These are phyloP conservation scores for Ustilaginoidea virens DNA, from an alignment of 2,329 filamentous ascomycete genomes.

Conservation along the genomic window DNA sequence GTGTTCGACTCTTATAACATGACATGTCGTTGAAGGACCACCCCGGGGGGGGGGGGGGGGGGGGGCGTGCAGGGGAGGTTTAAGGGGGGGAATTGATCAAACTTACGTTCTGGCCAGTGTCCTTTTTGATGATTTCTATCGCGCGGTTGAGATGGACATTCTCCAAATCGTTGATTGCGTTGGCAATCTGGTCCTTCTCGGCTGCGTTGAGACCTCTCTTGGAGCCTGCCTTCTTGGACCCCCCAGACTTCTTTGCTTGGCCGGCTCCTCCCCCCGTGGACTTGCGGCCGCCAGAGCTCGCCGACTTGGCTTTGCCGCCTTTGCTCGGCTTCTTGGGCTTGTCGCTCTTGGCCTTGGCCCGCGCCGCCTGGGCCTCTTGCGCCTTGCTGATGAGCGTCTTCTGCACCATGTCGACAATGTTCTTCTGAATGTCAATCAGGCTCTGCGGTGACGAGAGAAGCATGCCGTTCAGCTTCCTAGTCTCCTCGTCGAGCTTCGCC, in stretches of 20 bases:
- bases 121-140: constrained; percentile 79
- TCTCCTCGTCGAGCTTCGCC: constrained; percentile 37
- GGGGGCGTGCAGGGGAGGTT: no score
- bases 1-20: no score
- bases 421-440: constrained; percentile 40
- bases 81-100: no score
- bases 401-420: constrained; percentile 50
- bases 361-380: constrained; percentile 37
- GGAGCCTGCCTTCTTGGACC: constrained; percentile 27
- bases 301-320: constrained; percentile 37
- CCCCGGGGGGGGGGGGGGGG: no score
- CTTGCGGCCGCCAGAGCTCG: constrained; percentile 26
- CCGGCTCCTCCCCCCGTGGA: constrained; percentile 18
- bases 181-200: constrained; percentile 86
- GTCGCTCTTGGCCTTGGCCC: constrained; percentile 34
- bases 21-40: no score
- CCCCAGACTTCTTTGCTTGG: constrained; percentile 19
- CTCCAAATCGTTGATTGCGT: constrained; percentile 67
- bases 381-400: constrained; percentile 62
- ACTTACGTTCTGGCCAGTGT: constrained; percentile 61
- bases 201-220: constrained; percentile 48
- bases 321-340: constrained; percentile 45
- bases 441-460: constrained; percentile 34
- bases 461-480: constrained; percentile 39
- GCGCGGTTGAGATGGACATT: constrained; percentile 64